These are phyloP conservation scores for Monosporozyma unispora DNA, from an alignment of 805 yeast species.

Conservation along the genomic window DNA sequence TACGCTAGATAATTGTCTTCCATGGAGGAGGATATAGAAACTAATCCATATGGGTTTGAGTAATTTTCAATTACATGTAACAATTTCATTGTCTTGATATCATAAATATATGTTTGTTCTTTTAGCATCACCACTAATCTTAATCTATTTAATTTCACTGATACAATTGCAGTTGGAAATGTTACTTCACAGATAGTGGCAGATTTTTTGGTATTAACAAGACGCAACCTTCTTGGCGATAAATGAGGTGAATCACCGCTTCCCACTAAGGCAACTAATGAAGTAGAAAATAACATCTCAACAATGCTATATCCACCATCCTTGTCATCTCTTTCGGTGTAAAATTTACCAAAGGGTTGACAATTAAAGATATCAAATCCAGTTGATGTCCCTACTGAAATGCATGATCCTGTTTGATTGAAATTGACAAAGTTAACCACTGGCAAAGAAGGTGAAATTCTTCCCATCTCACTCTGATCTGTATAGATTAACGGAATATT, in stretches of 20 bases:
- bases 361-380: slow-evolving; percentile 65
- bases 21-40: slow-evolving; percentile 48
- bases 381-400: slow-evolving; percentile 55
- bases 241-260: slow-evolving; percentile 56
- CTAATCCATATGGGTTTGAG: slow-evolving; percentile 45
- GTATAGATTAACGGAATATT: neutral
- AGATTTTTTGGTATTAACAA: slow-evolving; percentile 66
- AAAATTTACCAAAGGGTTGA: slow-evolving; percentile 54
- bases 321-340: slow-evolving; percentile 25
- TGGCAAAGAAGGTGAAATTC: neutral
- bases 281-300: slow-evolving; percentile 71
- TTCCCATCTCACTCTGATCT: neutral
- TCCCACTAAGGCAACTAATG: slow-evolving; percentile 64
- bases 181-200: slow-evolving; percentile 61
- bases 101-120: slow-evolving; percentile 64
- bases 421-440: slow-evolving; percentile 44
- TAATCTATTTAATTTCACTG: slow-evolving; percentile 56
- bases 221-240: slow-evolving; percentile 74
- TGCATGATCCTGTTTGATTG: slow-evolving; percentile 67
- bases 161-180: slow-evolving; percentile 53
- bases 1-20: slow-evolving; percentile 55
- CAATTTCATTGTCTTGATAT: slow-evolving; percentile 59
- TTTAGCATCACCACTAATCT: slow-evolving; percentile 52
- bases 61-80: slow-evolving; percentile 43
- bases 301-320: slow-evolving; percentile 55